Conservation (phyloP, 2,329 filamentous ascomycete species). For the Microcera coccophila region DNA sequence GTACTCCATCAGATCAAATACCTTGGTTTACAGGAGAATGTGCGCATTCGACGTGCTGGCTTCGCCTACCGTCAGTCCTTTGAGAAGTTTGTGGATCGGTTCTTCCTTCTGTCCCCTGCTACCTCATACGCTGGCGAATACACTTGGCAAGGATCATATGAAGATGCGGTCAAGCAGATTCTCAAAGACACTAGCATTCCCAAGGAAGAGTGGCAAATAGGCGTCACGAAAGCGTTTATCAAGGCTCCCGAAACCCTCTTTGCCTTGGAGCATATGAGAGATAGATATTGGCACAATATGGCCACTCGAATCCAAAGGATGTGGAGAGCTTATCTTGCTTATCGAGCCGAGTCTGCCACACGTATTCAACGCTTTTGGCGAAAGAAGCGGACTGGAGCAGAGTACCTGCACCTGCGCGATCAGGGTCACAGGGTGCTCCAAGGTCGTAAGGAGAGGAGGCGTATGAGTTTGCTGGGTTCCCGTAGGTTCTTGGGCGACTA, state of each 20-base stretch:
- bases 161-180: conserved; percentile 86
- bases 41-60: conserved; percentile 90
- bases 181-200: conserved; percentile 96
- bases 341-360: conserved; percentile 86
- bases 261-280: conserved; percentile 94
- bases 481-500: conserved; percentile 94
- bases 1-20: conserved; percentile 99
- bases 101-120: conserved; percentile 90
- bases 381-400: conserved; percentile 84
- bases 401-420: conserved; percentile 84
- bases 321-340: conserved; percentile 93
- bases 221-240: conserved; percentile 95
- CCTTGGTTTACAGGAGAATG: conserved; percentile 97
- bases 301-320: conserved; percentile 94
- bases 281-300: conserved; percentile 99
- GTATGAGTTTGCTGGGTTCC: conserved; percentile 87
- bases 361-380: conserved; percentile 95
- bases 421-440: conserved; percentile 78
- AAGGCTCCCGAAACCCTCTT: conserved; percentile 97
- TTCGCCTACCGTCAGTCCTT: conserved; percentile 97
- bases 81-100: conserved; percentile 96
- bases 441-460: conserved; percentile 82
- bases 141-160: conserved; percentile 86
- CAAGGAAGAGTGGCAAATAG: conserved; percentile 93
- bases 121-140: conserved; percentile 97